Conservation (phyloP, 2,329 filamentous ascomycete genomes). For the Epichloe coenophiala region DNA sequence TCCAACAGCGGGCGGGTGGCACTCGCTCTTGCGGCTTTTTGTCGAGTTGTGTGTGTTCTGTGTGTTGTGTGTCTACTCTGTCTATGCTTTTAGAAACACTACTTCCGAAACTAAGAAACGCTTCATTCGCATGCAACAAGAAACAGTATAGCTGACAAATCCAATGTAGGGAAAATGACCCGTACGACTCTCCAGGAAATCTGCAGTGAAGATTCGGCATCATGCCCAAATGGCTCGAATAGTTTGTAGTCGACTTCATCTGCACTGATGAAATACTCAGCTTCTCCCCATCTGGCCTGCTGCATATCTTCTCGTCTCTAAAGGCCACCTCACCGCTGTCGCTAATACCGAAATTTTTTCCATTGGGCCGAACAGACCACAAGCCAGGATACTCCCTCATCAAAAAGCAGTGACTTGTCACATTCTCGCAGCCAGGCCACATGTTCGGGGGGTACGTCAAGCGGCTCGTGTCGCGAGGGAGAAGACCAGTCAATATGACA, state of each 20-base stretch:
- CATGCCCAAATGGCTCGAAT: constrained; percentile 23
- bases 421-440: constrained; percentile 33
- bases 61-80: neutral
- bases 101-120: neutral
- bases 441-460: constrained; percentile 22
- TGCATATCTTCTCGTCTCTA: constrained; percentile 12
- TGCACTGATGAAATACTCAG: constrained; percentile 25
- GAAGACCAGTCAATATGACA: too few species aligned
- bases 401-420: constrained; percentile 26
- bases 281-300: constrained; percentile 13
- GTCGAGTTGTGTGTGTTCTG: neutral
- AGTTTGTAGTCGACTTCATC: constrained; percentile 35
- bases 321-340: constrained; percentile 32
- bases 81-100: neutral
- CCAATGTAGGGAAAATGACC: neutral
- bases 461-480: too few species aligned
- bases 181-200: neutral
- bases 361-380: constrained; percentile 31
- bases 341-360: constrained; percentile 31
- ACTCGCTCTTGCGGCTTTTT: too few species aligned
- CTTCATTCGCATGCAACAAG: neutral
- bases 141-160: neutral
- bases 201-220: neutral
- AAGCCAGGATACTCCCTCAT: constrained; percentile 32
- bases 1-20: too few species aligned